Conservation (phyloP, 2,329 filamentous ascomycete genomes). For the Pseudogymnoascus sp. region DNA sequence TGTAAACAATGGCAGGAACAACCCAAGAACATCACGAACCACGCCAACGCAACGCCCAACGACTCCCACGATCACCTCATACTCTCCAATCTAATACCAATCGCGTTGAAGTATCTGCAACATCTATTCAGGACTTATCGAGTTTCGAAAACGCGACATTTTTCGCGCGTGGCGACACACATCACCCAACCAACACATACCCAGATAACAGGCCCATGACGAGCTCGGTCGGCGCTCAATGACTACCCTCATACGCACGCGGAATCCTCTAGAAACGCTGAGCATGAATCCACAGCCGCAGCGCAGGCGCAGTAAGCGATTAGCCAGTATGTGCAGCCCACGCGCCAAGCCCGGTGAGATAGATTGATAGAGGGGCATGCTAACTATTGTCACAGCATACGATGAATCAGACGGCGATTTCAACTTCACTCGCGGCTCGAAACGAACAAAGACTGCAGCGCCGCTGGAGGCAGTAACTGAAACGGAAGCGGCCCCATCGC, state of each 20-base stretch:
- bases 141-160: conserved; percentile 3
- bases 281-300: conserved; percentile 56
- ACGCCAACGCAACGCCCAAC: conserved; percentile 4
- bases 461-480: conserved; percentile 34
- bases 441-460: conserved; percentile 53
- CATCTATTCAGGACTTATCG: background rate
- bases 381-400: conserved; percentile 35
- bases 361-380: conserved; percentile 9
- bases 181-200: background rate
- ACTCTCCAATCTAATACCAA: background rate
- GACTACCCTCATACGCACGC: conserved; percentile 60
- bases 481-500: conserved; percentile 29
- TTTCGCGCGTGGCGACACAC: background rate
- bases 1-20: conserved; percentile 8
- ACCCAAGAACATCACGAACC: conserved; percentile 7
- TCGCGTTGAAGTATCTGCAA: background rate
- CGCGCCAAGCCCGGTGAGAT: conserved; percentile 9
- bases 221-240: conserved; percentile 39
- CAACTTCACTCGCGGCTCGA: conserved; percentile 61
- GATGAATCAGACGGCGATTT: conserved; percentile 75
- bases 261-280: conserved; percentile 57
- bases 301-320: conserved; percentile 55
- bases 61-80: background rate
- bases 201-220: background rate
- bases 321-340: conserved; percentile 45